Base-by-base conservation (phyloP, 2,329 filamentous ascomycete genomes). In the Botrytis porri region DNA sequence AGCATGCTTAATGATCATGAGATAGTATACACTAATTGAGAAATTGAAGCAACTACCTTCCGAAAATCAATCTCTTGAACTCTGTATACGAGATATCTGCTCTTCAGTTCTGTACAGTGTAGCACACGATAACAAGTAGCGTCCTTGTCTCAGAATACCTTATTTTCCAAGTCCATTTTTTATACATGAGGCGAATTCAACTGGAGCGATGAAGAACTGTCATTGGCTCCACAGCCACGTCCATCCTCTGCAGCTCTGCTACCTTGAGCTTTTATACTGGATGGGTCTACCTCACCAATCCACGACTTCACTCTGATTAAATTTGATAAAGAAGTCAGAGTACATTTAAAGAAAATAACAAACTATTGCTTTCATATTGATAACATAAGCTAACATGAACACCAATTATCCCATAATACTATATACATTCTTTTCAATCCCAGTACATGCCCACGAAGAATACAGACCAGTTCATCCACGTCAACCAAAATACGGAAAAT, bases 401-500 rank as follows among this genome's bases (percentile, higher is more conserved):
- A 57, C 37, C 14, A 12, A 12, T 14, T 8, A 20, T 57, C 12
- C 25, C 51, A 57, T 22, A 9, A 43, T 57, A 57, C n/a, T 57
- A 20, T 32, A 63, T 45, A 37, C 29, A 63, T 20, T 12, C n/a
- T 45, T 8, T n/a, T 62, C 22, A 25, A 41, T 3, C 2, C n/a
- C 4, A 32, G 8, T 45, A 63, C 41, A 35, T 35, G 51, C 32
- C 29, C 51, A 22, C 41, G 5, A 2, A 39, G 22, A 22, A 18
- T 12, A 41, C 12, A 1, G 6, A 29, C 18, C 7, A 57, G n/a
- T 10, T 14, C 7, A 62, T n/a, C 10, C 7, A n/a, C 10, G 41
- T 67, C 45, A 67, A n/a, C 35, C 54, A 29, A 70, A 20, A 37
- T 63, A 41, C 37, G 59, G 67, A n/a, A 70, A 5, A 63, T 70